Evolutionary conservation across 2,329 filamentous ascomycete genomes (phyloP), one percentile per base, ranked within the genome.

Genomic region (Pseudogymnoascus sp.): DNA sequence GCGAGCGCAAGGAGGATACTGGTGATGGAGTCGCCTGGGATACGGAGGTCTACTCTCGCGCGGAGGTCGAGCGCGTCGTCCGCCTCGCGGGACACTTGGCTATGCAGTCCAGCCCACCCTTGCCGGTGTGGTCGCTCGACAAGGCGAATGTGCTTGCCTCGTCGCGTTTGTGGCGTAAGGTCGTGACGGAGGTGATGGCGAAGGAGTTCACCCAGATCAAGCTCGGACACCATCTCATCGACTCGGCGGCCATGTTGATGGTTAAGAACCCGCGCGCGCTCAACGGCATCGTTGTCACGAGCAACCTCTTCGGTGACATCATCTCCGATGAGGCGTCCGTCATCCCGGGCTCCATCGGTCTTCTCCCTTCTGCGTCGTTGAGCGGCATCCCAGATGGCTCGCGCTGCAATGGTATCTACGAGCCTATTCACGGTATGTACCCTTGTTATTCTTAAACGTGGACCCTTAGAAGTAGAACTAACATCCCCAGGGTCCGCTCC

Each of bases 71-170:
- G 84, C 88, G 93, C 61, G 87, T 98, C 69, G 90, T 89, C 8
- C 84, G 93, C 40, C 82, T 97, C 43, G 93, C 89, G 2, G 93
- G 86, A 5, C 86, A 89, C 77, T 81, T 98, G 26, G 93, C 93
- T 2, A 81, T 93, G 61, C 87, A 88, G 60, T 84, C 88, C 69
- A 82, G 89, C 75, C 90, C 90, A 1, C 90, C 90, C 1, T 81
- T 88, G 38, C 89, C 88, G 62, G 91, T 97, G 56, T 91, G 86
- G 88, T 91, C 86, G 73, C 79, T 97, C 72, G 95, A 98, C 78
- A 98, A 98, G 86, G 95, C 93, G 63, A 98, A 98, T 73, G 93
- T 98, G 60, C 84, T 98, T 67, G 93, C 93, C 1, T 96, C 93
- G 12, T 91, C 87, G 73, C 81, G 93, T 43, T 80, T 98, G 71